Percentiles rank a stretch among this genome's conserved stretches.
phyloP scores from a whole-genome alignment of 257 asterid genomes.

The Ligustrum vulgare region DNA sequence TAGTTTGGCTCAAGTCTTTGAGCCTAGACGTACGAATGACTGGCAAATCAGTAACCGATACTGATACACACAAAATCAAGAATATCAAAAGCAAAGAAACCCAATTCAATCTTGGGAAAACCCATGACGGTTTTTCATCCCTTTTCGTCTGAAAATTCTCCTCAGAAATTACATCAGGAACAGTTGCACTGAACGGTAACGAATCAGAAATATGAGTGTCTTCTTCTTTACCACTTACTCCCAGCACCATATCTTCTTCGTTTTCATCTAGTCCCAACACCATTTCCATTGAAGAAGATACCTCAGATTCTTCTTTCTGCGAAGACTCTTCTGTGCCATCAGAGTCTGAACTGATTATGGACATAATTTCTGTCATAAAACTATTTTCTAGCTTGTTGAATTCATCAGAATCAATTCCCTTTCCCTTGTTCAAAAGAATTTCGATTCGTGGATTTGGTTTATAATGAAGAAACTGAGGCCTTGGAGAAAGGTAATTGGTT shows the following conservation, averaged over 20 bases:
- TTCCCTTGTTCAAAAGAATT: conserved; percentile 43
- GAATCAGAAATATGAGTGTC: conserved; percentile 29
- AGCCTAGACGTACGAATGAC: conserved; percentile 29
- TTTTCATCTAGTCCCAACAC: conserved; percentile 24
- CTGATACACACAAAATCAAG: conserved; percentile 41
- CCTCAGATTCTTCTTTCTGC: conserved; percentile 34
- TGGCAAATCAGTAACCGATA: conserved; percentile 37
- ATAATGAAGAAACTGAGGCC: conserved; percentile 80
- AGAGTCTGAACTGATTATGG: conserved; percentile 50
- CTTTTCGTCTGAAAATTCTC: conserved; percentile 29
- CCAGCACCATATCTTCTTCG: conserved; percentile 18
- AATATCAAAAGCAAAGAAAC: conserved; percentile 43
- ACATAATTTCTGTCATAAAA: conserved; percentile 39
- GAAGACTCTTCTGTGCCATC: conserved; percentile 47
- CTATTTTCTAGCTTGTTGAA: conserved; percentile 36
- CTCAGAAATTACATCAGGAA: conserved; percentile 14
- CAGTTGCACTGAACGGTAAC: conserved; percentile 25
- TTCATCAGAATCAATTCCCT: conserved; percentile 34
- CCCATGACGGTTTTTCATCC: conserved; percentile 31
- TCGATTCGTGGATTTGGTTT: conserved; percentile 71
- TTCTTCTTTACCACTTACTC: conserved; percentile 6
- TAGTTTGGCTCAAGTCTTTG: conserved; percentile 33
- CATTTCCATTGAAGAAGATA: conserved; percentile 30
- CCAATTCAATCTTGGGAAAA: conserved; percentile 29
- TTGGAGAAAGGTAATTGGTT: conserved; percentile 76